phyloP scores from a whole-genome alignment of 192 early-diverging fungal species.

The Gryganskiella cystojenkinii region DNA sequence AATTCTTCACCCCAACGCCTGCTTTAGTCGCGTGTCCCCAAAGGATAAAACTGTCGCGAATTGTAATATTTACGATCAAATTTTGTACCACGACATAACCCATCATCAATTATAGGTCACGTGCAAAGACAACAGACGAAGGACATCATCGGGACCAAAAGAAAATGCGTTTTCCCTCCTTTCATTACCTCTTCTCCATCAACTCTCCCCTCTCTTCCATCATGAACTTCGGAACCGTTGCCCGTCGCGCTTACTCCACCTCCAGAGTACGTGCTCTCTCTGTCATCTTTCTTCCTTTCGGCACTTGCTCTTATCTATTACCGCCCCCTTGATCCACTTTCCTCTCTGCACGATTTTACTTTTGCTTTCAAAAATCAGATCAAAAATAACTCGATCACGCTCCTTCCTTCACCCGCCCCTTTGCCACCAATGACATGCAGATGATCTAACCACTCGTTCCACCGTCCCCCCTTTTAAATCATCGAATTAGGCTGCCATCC shows the following conservation, averaged over 20 bases:
- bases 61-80: too few relatives aligned
- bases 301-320: not conserved
- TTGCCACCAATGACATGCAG: not conserved
- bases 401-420: not conserved
- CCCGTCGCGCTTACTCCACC: constrained; percentile 54
- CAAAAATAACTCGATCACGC: too few relatives aligned
- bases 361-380: not conserved
- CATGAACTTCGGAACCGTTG: constrained; percentile 53
- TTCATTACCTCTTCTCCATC: constrained; percentile 23
- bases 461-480: not conserved
- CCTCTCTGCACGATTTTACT: not conserved
- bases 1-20: too few relatives aligned
- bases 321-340: not conserved
- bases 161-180: constrained; percentile 4
- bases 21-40: too few relatives aligned
- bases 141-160: too few relatives aligned
- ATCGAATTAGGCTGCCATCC: constrained; percentile 64
- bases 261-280: constrained; percentile 37
- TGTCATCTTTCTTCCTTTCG: not conserved
- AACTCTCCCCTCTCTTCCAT: constrained; percentile 9
- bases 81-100: too few relatives aligned
- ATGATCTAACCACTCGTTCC: not conserved
- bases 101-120: too few relatives aligned
- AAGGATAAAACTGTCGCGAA: too few relatives aligned
- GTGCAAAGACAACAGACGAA: too few relatives aligned